Evolutionary conservation across 2,329 filamentous ascomycete genomes (phyloP).

Genomic region (Ceratocystis eucalypticola): DNA sequence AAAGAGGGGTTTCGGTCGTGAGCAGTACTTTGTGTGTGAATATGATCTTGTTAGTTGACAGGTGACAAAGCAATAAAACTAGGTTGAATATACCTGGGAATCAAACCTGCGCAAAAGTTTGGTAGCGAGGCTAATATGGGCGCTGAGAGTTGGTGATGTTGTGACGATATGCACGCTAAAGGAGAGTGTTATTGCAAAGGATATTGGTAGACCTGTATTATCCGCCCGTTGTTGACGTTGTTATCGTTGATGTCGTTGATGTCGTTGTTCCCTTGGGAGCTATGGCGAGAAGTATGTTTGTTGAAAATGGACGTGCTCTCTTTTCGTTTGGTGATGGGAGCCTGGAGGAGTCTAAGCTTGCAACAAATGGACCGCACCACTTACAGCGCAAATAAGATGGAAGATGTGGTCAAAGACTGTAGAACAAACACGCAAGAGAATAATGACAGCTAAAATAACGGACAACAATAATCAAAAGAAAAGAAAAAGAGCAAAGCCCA

Average conservation of each 20-base stretch:
- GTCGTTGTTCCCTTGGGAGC: neutral
- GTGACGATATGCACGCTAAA: neutral
- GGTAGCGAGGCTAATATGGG: neutral
- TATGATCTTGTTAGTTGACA: constrained; percentile 5
- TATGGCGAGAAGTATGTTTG: neutral
- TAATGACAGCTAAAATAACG: too few species aligned
- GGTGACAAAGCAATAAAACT: neutral
- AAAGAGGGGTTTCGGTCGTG: neutral
- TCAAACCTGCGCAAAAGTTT: neutral
- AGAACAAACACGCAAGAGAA: neutral
- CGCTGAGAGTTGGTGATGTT: neutral
- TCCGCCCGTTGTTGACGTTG: neutral
- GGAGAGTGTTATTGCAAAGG: neutral
- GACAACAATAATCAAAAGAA: neutral
- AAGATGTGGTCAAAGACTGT: neutral
- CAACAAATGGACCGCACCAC: neutral
- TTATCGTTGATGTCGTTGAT: neutral
- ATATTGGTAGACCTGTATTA: neutral
- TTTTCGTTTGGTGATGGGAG: neutral
- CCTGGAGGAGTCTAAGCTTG: neutral
- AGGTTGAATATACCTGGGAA: neutral
- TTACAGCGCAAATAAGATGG: neutral
- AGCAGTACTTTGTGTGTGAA: neutral
- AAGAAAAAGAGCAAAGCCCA: neutral
- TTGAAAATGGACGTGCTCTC: neutral